Conservation (phyloP, 2,329 filamentous ascomycete genomes). For the Beauveria rudraprayagi region DNA sequence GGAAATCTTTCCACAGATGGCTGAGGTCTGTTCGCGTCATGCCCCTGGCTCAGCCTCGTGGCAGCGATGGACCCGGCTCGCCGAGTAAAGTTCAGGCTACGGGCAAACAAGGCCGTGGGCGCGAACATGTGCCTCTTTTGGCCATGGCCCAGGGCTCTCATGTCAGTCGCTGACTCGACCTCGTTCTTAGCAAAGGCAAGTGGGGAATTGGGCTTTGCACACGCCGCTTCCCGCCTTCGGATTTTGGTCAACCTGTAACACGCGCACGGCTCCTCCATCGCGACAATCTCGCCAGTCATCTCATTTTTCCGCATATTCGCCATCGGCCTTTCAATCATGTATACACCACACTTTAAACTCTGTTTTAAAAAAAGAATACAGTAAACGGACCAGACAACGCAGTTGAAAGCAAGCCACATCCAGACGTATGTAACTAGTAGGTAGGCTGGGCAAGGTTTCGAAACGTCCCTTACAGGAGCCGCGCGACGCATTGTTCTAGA, state of each 20-base stretch:
- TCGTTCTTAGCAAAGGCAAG: not conserved
- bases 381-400: not conserved
- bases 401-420: not conserved
- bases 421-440: no score
- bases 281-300: not conserved
- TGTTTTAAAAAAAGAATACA: not conserved
- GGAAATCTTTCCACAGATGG: not conserved
- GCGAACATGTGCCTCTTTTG: not conserved
- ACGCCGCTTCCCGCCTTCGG: slow-evolving; percentile 4
- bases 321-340: not conserved
- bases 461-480: no score
- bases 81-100: slow-evolving; percentile 7
- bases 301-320: not conserved
- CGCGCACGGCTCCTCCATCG: slow-evolving; percentile 4
- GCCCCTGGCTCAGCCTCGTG: slow-evolving; percentile 5
- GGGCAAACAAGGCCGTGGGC: not conserved
- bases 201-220: not conserved
- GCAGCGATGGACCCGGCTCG: not conserved
- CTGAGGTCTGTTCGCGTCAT: slow-evolving; percentile 2
- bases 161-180: slow-evolving; percentile 2
- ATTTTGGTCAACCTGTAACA: slow-evolving; percentile 8
- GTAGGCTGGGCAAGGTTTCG: no score
- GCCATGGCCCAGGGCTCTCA: not conserved
- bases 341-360: not conserved
- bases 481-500: no score